Base-by-base conservation (phyloP, 202 grass and related monocot genomes). In the Sporobolus alterniflorus region DNA sequence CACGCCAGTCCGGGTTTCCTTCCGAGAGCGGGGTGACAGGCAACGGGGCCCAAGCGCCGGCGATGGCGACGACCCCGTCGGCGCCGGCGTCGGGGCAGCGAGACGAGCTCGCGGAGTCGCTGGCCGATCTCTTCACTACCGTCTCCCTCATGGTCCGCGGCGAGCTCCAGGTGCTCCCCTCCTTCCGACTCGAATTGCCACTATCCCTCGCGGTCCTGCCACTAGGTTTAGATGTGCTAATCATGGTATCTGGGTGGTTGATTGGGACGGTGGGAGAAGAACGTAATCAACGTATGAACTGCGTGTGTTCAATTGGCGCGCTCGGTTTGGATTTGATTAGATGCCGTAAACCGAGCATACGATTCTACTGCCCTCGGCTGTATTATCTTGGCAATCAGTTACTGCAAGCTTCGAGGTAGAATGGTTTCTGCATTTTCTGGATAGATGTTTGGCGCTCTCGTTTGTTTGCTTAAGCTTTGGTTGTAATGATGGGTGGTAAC, bases 101-200 rank as follows among this genome's bases (percentile, higher is more conserved):
- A 71, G 91, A 93, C n/a, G 86, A 93, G 67, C 92, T 99, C 2
- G 84, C 88, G n/a, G 96, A 94, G 56, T 91, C 91, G 5, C 81
- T 99, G 14, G 66, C 47, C 3, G 93, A 91, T 78, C 89, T 99
- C 83, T 96, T 99, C 96, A 51, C 83, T 65, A 85, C 86, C 84
- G 80, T 96, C 74, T 92, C 93, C 81, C 42, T 85, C 66, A 99
- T 94, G 93, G 85, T 96, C 75, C 89, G 92, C 89, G 89, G 91
- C 80, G 93, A 99, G 84, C 93, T 99, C 42, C 89, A 99, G 96
- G 96, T 94, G 40, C 1, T 33, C 20, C 48, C 5, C 28, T 21
- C 7, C 70, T 2, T 11, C 34, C 36, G 2, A 15, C 60, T 42
- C 36, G 15, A 60, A 44, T 69, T 47, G 25, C 67, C 22, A 29